phyloP scores from a whole-genome alignment of 306 rosid genomes.

The Senna siamea region DNA sequence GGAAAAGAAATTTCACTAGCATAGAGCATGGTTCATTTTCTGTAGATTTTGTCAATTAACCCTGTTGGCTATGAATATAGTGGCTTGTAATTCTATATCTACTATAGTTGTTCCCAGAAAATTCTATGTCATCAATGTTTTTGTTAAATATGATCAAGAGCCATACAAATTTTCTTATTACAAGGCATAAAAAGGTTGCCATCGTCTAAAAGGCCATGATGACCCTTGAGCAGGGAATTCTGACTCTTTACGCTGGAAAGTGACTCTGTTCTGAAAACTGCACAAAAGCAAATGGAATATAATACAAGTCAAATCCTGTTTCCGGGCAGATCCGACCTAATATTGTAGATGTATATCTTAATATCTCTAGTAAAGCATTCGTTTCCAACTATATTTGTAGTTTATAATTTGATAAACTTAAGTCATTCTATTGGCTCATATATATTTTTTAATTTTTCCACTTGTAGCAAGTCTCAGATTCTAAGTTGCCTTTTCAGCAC shows the following conservation, averaged over 20 bases:
- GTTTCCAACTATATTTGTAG: too few species aligned
- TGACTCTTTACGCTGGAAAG: conserved; percentile 18
- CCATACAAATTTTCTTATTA: neutral
- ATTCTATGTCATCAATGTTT: neutral
- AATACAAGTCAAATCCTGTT: conserved; percentile 5
- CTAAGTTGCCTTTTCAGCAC: neutral
- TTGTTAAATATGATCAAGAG: neutral
- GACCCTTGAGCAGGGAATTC: conserved; percentile 5
- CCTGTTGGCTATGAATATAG: conserved; percentile 6
- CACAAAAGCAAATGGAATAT: conserved; percentile 27
- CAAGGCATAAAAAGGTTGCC: neutral
- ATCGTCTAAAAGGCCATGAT: neutral
- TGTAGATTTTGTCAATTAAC: conserved; percentile 33
- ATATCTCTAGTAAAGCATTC: too few species aligned
- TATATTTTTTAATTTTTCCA: too few species aligned
- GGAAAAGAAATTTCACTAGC: conserved; percentile 10
- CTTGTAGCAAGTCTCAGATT: neutral
- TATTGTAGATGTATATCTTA: neutral
- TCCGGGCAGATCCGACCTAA: neutral
- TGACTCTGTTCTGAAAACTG: conserved; percentile 35
- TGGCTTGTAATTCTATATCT: conserved; percentile 33
- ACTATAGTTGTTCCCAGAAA: conserved; percentile 1
- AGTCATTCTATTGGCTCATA: neutral
- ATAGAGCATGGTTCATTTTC: conserved; percentile 37
- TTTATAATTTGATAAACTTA: too few species aligned